Base-by-base conservation (phyloP, 2,329 filamentous ascomycete species). In the Aspergillus intermedius region DNA sequence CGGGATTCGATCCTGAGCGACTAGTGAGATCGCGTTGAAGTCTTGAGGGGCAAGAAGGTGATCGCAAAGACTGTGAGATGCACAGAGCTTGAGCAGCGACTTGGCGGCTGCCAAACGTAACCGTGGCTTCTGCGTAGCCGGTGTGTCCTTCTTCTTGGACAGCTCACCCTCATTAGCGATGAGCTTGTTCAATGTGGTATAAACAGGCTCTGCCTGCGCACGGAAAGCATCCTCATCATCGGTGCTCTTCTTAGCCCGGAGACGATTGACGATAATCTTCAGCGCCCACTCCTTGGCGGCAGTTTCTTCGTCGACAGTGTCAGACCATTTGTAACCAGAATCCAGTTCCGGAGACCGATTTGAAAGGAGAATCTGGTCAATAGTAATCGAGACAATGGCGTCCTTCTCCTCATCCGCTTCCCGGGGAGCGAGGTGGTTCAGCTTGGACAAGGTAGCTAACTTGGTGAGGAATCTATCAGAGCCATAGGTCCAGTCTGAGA, bases 201-300 rank as follows among this genome's bases (percentile, higher is more conserved):
- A 89, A 0, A 95, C 82, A 5, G 84, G 81, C 49, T 77, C 77
- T 1, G 84, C 83, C 49, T 73, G 69, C 32, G 75, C 73, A 44
- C 70, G 65, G 50, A 80, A 72, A n/a, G 73, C 68, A 17, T 65
- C 65, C 21, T 70, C 66, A 28, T 57, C 57, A 42, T 71, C 65
- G 12, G 67, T 61, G 19, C 80, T 75, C 32, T 79, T 77, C 56
- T 84, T 65, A 66, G 80, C 86, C 35, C 91, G 82, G 15, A 95
- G 77, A 47, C 87, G 82, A 66, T 97, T 97, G 50, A 93, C 88
- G 22, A 97, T 76, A 13, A 90, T 86, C 64, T 86, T 91, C 43
- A 97, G 73, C 1, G 91, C 87, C 74, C 89, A 84, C 49, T 83
- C 81, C 68, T 97, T 96, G 17, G 90, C 86, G 51, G 84, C 79